Conservation (phyloP, 129 eudicot species). For the Centrapalus pauciflorus region DNA sequence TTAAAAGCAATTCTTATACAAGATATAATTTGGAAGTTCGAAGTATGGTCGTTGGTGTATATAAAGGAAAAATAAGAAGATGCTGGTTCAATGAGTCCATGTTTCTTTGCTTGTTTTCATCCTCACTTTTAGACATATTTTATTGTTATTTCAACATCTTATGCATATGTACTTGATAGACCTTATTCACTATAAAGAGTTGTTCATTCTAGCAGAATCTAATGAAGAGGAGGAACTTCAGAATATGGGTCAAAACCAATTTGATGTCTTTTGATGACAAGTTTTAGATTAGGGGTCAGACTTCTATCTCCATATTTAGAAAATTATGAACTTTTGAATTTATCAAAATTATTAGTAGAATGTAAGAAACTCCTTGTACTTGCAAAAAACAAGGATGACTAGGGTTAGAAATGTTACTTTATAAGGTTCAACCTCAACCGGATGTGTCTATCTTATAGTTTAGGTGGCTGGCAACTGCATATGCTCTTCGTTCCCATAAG, state of each 20-base stretch:
- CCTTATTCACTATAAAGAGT: not conserved
- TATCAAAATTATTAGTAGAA: not conserved
- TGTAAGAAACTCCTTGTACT: not conserved
- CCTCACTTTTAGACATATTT: not conserved
- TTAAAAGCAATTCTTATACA: not conserved
- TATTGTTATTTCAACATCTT: not conserved
- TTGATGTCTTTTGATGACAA: no score
- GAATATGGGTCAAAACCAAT: no score
- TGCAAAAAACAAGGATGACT: not conserved
- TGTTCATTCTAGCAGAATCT: not conserved
- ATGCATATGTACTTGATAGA: not conserved
- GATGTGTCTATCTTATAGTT: not conserved
- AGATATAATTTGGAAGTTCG: not conserved
- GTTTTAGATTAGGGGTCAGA: not conserved
- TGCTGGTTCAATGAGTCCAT: not conserved
- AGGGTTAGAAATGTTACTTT: not conserved
- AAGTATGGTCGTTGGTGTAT: slow-evolving; percentile 3
- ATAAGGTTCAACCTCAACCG: not conserved
- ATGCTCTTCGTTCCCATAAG: not conserved
- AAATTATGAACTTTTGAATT: not conserved
- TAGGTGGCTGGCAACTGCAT: no score
- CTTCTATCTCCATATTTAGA: not conserved
- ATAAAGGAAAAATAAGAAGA: not conserved
- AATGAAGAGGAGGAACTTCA: not conserved
- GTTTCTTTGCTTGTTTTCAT: not conserved